phyloP scores from a whole-genome alignment of 2,329 filamentous ascomycete species.

The Diaporthe velutina region DNA sequence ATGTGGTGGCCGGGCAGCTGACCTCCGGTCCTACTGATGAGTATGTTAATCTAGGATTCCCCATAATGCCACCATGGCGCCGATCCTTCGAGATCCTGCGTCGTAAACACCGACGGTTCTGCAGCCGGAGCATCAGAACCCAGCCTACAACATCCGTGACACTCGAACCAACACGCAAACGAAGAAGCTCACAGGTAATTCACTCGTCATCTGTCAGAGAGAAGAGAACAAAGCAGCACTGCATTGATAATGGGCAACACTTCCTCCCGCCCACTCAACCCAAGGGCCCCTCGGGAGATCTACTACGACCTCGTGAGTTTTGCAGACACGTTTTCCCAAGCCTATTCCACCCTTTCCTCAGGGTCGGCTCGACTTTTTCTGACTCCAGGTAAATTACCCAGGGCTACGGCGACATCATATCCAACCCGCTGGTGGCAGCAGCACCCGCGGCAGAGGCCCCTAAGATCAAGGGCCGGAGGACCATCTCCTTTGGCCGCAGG shows the following conservation, averaged over 20 bases:
- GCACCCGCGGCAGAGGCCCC: neutral
- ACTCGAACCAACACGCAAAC: neutral
- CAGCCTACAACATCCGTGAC: neutral
- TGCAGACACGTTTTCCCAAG: rapidly evolving
- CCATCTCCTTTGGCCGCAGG: neutral
- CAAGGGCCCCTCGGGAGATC: neutral
- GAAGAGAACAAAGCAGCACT: neutral
- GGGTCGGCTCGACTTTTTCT: neutral
- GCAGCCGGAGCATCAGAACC: neutral
- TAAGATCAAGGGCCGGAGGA: neutral
- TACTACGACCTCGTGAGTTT: slow-evolving; percentile 18
- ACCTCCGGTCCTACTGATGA: neutral
- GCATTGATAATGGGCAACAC: slow-evolving; percentile 6
- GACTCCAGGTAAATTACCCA: neutral
- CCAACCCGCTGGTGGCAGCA: neutral
- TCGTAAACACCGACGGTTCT: neutral
- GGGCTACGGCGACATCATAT: slow-evolving; percentile 5
- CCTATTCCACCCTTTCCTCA: neutral
- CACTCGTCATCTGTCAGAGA: no score
- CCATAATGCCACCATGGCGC: neutral
- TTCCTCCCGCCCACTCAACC: neutral
- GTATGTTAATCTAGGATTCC: neutral
- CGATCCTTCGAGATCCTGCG: neutral
- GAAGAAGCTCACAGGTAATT: neutral
- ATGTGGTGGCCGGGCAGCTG: neutral